A percentile compares a stretch with the other conserved stretches of the same genome.
These are phyloP conservation scores for Obba rivulosa DNA, from an alignment of 768 basidiomycete genomes.

Conservation along the genomic window DNA sequence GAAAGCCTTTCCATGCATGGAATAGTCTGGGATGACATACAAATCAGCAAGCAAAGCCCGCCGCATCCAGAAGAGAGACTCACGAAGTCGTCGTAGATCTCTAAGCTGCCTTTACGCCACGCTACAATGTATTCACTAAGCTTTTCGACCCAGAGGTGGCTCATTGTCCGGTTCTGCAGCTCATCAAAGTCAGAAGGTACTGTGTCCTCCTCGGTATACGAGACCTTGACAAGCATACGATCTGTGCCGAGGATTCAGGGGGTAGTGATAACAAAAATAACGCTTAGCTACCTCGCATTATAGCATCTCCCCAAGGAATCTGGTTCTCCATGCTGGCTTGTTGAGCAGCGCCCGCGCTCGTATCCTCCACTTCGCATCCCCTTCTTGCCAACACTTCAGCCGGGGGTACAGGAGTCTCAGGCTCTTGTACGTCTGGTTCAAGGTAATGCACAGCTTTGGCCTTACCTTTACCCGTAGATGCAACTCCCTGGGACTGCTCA, in stretches of 20 bases:
- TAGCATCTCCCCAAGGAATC: slow-evolving; percentile 42
- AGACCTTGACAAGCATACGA: slow-evolving; percentile 82
- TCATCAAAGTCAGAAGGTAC: slow-evolving; percentile 59
- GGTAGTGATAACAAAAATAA: not conserved
- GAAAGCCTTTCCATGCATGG: slow-evolving; percentile 64
- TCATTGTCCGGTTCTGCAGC: slow-evolving; percentile 54
- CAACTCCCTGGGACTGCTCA: no score
- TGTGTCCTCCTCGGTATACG: slow-evolving; percentile 51
- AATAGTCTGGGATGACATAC: slow-evolving; percentile 39
- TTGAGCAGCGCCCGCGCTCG: slow-evolving; percentile 58
- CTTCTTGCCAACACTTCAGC: slow-evolving; percentile 61
- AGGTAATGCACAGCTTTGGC: slow-evolving; percentile 17
- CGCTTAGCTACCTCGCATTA: slow-evolving; percentile 62
- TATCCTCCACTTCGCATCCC: slow-evolving; percentile 48
- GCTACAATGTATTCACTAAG: slow-evolving; percentile 84
- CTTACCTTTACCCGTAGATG: slow-evolving; percentile 15
- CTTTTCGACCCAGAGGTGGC: slow-evolving; percentile 55
- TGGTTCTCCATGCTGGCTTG: slow-evolving; percentile 12
- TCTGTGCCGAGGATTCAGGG: slow-evolving; percentile 43
- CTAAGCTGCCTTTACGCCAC: slow-evolving; percentile 73
- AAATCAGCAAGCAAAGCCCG: no score
- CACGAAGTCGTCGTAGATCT: slow-evolving; percentile 85
- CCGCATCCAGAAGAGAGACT: slow-evolving; percentile 21
- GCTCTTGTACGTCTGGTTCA: slow-evolving; percentile 15
- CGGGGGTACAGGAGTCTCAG: slow-evolving; percentile 51